These are phyloP conservation scores for Basidioascus undulatus DNA, from an alignment of 768 basidiomycete genomes.

Conservation along the genomic window DNA sequence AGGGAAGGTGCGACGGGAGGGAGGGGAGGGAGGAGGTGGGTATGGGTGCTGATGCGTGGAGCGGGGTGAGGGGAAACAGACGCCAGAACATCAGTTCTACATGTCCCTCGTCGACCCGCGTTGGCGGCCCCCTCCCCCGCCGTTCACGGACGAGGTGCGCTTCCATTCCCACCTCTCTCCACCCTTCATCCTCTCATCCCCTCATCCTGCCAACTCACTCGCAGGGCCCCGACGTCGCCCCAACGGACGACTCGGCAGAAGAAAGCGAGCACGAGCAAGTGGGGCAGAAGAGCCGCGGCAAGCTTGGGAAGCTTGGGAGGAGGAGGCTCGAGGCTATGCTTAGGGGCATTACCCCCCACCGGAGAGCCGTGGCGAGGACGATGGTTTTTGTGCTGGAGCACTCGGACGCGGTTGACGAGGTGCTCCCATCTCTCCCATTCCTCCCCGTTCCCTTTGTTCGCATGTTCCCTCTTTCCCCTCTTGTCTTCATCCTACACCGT, in stretches of 20 bases:
- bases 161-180: constrained; percentile 8
- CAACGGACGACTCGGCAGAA: constrained; percentile 81
- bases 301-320: constrained; percentile 52
- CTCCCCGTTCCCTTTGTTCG: too few species aligned
- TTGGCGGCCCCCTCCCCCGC: too few species aligned
- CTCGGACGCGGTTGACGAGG: constrained; percentile 85
- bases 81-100: constrained; percentile 46
- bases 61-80: too few species aligned
- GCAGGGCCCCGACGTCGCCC: constrained; percentile 65
- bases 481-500: background rate
- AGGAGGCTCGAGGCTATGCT: constrained; percentile 77
- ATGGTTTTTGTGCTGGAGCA: constrained; percentile 97
- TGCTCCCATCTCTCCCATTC: constrained; percentile 14
- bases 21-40: too few species aligned
- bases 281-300: constrained; percentile 19
- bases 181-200: background rate
- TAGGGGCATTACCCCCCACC: constrained; percentile 54
- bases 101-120: constrained; percentile 39
- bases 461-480: too few species aligned
- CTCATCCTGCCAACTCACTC: background rate
- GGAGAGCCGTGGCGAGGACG: constrained; percentile 75
- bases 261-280: constrained; percentile 63
- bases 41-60: too few species aligned
- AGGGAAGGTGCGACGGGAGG: too few species aligned
- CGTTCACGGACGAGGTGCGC: constrained; percentile 55